Evolutionary conservation across 805 yeast species (phyloP).

Genomic region (Saturnispora serradocipensis): DNA sequence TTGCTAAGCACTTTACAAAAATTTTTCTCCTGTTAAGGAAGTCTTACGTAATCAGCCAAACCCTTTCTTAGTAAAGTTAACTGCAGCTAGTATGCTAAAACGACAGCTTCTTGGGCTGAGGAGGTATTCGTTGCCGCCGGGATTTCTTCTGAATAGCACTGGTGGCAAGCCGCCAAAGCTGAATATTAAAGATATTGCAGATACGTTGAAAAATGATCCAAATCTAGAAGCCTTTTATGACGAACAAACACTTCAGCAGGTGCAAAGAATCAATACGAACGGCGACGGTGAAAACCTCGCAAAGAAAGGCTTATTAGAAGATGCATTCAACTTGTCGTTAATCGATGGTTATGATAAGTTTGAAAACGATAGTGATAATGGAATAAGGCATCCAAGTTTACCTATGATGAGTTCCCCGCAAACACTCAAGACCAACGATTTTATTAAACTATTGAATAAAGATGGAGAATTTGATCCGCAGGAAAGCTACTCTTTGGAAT

Average conservation of each 20-base stretch:
- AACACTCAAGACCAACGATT: conserved; percentile 19
- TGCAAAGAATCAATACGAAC: neutral
- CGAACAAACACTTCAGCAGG: conserved; percentile 1
- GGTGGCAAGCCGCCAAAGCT: neutral
- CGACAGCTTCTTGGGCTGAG: neutral
- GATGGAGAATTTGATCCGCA: conserved; percentile 4
- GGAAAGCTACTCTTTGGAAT: neutral
- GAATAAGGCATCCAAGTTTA: too few relatives aligned
- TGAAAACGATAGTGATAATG: neutral
- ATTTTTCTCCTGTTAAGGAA: neutral
- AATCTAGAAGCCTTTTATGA: conserved; percentile 23
- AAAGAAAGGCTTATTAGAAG: conserved; percentile 3
- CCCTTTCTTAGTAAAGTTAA: neutral
- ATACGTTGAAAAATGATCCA: conserved; percentile 23
- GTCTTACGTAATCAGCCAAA: neutral
- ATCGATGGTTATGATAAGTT: conserved; percentile 1
- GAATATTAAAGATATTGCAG: conserved; percentile 9
- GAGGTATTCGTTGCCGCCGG: neutral
- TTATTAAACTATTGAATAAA: conserved; percentile 10
- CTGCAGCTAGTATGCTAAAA: neutral
- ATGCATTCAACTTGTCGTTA: conserved; percentile 18
- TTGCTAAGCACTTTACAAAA: neutral
- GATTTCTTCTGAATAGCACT: neutral
- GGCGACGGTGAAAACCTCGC: neutral
- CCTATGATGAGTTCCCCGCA: conserved; percentile 11